Conservation (phyloP, 257 asterid species). For the Jacaranda mimosifolia region DNA sequence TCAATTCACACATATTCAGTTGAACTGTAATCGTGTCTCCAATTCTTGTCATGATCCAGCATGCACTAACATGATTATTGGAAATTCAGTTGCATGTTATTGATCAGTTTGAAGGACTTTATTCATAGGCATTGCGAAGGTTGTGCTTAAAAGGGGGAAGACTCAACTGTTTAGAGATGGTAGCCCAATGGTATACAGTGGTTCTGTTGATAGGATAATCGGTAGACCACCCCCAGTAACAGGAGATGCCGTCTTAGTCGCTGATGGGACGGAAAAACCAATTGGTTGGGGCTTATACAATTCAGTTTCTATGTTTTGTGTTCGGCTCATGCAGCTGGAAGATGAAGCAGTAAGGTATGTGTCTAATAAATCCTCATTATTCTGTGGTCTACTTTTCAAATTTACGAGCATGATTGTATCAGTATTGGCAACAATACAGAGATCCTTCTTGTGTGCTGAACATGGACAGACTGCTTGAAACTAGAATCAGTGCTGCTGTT, state of each 20-base stretch:
- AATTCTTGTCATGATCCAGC: background rate
- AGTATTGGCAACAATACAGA: constrained; percentile 47
- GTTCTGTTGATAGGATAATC: constrained; percentile 89
- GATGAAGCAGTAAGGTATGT: constrained; percentile 80
- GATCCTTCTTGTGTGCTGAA: constrained; percentile 77
- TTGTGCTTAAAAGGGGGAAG: constrained; percentile 90
- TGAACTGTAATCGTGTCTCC: background rate
- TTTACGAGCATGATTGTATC: constrained; percentile 26
- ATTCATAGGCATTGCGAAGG: constrained; percentile 78
- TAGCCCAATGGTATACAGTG: constrained; percentile 96
- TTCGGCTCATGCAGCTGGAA: constrained; percentile 92
- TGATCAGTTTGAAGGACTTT: constrained; percentile 32
- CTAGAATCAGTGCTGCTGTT: constrained; percentile 74
- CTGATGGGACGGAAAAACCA: constrained; percentile 89
- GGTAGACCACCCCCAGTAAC: constrained; percentile 94
- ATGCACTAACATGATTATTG: background rate
- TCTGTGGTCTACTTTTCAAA: constrained; percentile 25
- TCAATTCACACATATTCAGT: constrained; percentile 5
- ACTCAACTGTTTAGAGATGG: constrained; percentile 88
- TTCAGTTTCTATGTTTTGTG: constrained; percentile 94
- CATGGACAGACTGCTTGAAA: constrained; percentile 71
- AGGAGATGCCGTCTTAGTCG: constrained; percentile 86
- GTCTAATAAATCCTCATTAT: constrained; percentile 3
- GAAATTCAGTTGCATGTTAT: constrained; percentile 1
- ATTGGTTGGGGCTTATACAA: constrained; percentile 98